Percentiles rank a stretch among this genome's conserved stretches.
Evolutionary conservation across 768 basidiomycete species (phyloP).

Genomic region (Lentinula raphanica): DNA sequence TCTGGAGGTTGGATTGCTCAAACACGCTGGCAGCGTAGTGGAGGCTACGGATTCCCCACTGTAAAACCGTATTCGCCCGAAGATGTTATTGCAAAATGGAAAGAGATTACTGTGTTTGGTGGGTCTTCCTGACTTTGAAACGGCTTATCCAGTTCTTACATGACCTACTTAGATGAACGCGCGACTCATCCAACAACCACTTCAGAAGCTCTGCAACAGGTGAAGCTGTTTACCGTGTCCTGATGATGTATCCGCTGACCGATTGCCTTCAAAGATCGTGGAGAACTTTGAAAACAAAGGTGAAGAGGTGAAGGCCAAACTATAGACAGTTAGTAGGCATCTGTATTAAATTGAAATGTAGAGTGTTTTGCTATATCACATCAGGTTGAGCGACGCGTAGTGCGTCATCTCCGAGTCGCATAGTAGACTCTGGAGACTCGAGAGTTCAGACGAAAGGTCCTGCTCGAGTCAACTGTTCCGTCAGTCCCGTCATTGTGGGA

Average conservation of each 20-base stretch:
- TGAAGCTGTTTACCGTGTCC: conserved; percentile 23
- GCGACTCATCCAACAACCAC: conserved; percentile 76
- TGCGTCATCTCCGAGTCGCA: too few species aligned
- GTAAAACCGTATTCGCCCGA: conserved; percentile 75
- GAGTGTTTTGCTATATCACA: neutral
- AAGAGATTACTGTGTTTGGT: conserved; percentile 81
- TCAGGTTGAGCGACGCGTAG: too few species aligned
- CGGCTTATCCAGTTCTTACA: neutral
- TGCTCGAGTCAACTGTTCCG: too few species aligned
- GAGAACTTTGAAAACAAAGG: conserved; percentile 50
- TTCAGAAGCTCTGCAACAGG: conserved; percentile 73
- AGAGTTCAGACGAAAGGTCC: too few species aligned
- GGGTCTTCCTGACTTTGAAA: conserved; percentile 20
- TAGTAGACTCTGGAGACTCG: too few species aligned
- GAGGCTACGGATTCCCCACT: conserved; percentile 83
- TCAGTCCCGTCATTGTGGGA: too few species aligned
- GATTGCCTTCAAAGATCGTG: conserved; percentile 27
- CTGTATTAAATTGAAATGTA: neutral
- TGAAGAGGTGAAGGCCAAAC: conserved; percentile 42
- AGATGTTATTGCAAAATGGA: conserved; percentile 76
- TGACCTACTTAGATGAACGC: conserved; percentile 52
- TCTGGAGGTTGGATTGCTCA: conserved; percentile 90
- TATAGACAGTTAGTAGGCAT: conserved; percentile 26
- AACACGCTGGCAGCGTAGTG: conserved; percentile 88
- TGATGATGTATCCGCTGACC: neutral